Percentiles rank a stretch among this genome's conserved stretches.
These are phyloP conservation scores for Stipa capillata DNA, from an alignment of 176 grass and related monocot genomes.

Conservation along the genomic window DNA sequence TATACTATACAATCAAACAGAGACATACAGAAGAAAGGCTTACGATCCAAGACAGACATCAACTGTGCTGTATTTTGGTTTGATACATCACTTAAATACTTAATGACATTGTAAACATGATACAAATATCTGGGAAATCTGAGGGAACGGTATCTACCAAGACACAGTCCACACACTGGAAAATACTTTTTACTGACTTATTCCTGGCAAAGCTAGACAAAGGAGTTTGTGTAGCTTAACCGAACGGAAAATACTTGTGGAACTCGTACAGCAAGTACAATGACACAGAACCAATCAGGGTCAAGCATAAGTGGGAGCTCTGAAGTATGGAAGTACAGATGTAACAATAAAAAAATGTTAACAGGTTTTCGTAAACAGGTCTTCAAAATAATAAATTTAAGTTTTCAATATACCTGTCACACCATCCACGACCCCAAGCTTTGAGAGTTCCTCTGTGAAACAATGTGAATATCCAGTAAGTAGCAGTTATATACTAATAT, in stretches of 20 bases:
- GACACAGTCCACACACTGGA: not conserved
- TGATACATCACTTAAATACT: not conserved
- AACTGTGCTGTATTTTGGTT: not conserved
- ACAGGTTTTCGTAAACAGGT: not conserved
- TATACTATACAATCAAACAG: not conserved
- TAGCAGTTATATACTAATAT: not conserved
- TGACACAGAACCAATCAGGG: not conserved
- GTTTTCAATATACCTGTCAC: conserved; percentile 50
- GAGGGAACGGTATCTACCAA: not conserved
- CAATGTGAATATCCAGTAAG: conserved; percentile 14
- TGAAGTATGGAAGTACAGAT: conserved; percentile 10
- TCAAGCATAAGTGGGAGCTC: not conserved
- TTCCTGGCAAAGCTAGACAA: not conserved
- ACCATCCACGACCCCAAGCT: conserved; percentile 73
- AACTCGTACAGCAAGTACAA: not conserved
- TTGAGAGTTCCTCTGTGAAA: conserved; percentile 76
- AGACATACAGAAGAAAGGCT: not conserved
- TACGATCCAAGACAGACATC: not conserved
- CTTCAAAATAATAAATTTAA: not conserved
- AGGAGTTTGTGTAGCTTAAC: not conserved
- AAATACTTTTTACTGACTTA: not conserved
- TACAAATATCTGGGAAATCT: not conserved
- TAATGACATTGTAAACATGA: not conserved
- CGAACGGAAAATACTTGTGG: not conserved
- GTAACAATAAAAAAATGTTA: not conserved